phyloP scores from a whole-genome alignment of 441 rosid genomes.

The Manihot esculenta region DNA sequence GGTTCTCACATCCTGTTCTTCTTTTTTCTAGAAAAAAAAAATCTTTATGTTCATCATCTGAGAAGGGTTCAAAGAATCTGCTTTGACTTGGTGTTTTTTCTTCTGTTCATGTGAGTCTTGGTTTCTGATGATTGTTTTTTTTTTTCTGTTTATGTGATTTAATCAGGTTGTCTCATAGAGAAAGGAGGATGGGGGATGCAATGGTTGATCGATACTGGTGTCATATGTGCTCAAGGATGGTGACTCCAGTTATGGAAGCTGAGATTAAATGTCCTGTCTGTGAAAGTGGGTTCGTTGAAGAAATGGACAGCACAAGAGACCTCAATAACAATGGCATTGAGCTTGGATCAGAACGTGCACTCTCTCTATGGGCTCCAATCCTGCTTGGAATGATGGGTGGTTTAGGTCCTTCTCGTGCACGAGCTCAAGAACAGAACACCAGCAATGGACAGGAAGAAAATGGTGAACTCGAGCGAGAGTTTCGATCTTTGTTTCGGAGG shows the following conservation, averaged over 20 bases:
- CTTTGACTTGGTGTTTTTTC: background rate
- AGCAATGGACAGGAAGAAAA: constrained; percentile 22
- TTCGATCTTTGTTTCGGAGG: constrained; percentile 35
- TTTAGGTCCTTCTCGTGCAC: constrained; percentile 27
- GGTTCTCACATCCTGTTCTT: background rate
- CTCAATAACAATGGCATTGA: constrained; percentile 22
- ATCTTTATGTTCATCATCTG: background rate
- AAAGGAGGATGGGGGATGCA: constrained; percentile 40
- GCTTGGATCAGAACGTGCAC: constrained; percentile 37
- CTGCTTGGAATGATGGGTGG: constrained; percentile 51
- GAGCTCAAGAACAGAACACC: constrained; percentile 22
- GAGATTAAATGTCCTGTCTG: constrained; percentile 55
- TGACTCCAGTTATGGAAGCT: constrained; percentile 38
- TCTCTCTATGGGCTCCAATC: constrained; percentile 51
- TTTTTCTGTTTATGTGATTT: background rate
- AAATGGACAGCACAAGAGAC: constrained; percentile 28
- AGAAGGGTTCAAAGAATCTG: background rate
- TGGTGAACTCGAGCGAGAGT: constrained; percentile 37
- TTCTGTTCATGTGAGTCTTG: background rate
- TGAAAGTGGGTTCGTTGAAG: constrained; percentile 52
- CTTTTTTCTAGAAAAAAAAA: no score
- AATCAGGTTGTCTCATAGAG: background rate
- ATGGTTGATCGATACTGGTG: constrained; percentile 46
- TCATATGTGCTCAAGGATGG: constrained; percentile 40
- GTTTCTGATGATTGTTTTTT: background rate